Base-by-base conservation (phyloP, 305 asterid species). In the Rubia tinctorum region DNA sequence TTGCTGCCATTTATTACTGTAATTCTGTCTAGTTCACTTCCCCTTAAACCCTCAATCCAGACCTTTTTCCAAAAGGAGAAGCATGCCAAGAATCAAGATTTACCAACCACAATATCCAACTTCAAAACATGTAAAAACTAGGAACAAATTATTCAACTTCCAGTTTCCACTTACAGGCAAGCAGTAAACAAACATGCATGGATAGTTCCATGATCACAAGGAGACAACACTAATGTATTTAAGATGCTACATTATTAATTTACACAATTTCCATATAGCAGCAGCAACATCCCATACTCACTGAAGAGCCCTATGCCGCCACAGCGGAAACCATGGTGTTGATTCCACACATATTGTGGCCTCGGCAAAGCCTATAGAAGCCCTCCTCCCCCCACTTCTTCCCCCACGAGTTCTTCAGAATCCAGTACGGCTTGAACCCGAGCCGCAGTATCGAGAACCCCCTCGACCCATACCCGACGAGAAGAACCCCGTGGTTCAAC, bases 331-430 rank as follows among this genome's bases (percentile, higher is more conserved):
- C 96, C 98, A 90, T 92, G 0, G 89, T 79, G 84, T 87, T 87
- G 79, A 90, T 84, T 64, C 96, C 96, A 37, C 98, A 92, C 96
- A 90, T 87, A 30, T 91, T 92, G 44, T 90, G 85, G 56, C 96
- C 98, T 66, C 82, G 66, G 81, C 98, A 92, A 4, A 92, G 67
- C 44, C 76, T 79, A 58, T 88, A 92, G 80, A 90, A 92, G 14
- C 94, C 96, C 0, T 82, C 71, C 69, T 92, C 98, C 0, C 98
- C 98, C 98, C 98, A 92, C 0, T 78, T 78, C 74, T 81, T 76
- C 8, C 96, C 98, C 98, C 98, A 90, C 45, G 96, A 92, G 81
- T 92, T 92, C 89, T 92, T 92, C 80, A 92, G 84, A 69, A 87
- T 84, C 96, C 98, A 92, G 44, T 88, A 92, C 5, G 92, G 95